Percentiles rank a stretch among this genome's conserved stretches.
Evolutionary conservation across 2,329 filamentous ascomycete genomes (phyloP).

Genomic region (Penicillium sp.): DNA sequence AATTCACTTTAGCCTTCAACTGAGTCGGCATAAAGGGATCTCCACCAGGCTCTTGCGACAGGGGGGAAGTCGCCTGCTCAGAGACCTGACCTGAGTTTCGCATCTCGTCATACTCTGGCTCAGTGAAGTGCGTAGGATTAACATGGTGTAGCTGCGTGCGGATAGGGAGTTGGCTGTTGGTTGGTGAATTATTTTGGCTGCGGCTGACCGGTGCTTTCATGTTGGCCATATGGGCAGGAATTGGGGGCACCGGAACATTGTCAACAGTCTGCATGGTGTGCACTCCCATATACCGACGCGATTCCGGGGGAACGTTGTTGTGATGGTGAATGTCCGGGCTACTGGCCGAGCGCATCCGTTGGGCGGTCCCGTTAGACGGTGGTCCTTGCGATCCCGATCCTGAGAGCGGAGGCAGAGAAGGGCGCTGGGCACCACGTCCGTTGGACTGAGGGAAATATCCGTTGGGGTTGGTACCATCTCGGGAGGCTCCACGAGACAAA

Average conservation of each 20-base stretch:
- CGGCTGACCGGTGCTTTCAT: slow-evolving; percentile 63
- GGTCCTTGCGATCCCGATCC: slow-evolving; percentile 46
- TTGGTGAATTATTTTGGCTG: slow-evolving; percentile 79
- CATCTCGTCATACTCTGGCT: slow-evolving; percentile 38
- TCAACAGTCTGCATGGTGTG: slow-evolving; percentile 54
- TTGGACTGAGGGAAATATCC: slow-evolving; percentile 63
- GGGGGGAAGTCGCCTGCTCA: slow-evolving; percentile 35
- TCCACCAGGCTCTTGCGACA: slow-evolving; percentile 33
- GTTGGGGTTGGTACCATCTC: slow-evolving; percentile 66
- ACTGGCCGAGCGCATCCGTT: slow-evolving; percentile 84
- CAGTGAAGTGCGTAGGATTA: slow-evolving; percentile 38
- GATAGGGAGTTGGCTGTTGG: slow-evolving; percentile 61
- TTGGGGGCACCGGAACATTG: slow-evolving; percentile 70
- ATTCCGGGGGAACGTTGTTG: slow-evolving; percentile 45
- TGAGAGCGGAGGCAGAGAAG: slow-evolving; percentile 73
- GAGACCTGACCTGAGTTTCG: slow-evolving; percentile 28
- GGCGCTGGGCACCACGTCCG: slow-evolving; percentile 59
- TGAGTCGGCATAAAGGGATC: slow-evolving; percentile 63
- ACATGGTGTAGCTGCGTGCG: slow-evolving; percentile 54
- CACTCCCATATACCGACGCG: slow-evolving; percentile 51
- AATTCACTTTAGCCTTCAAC: slow-evolving; percentile 93
- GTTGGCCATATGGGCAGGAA: slow-evolving; percentile 66
- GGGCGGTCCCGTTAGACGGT: slow-evolving; percentile 54
- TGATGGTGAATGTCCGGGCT: slow-evolving; percentile 86
- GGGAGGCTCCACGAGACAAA: slow-evolving; percentile 74